phyloP scores from a whole-genome alignment of 441 rosid genomes.

The Erodium texanum region DNA sequence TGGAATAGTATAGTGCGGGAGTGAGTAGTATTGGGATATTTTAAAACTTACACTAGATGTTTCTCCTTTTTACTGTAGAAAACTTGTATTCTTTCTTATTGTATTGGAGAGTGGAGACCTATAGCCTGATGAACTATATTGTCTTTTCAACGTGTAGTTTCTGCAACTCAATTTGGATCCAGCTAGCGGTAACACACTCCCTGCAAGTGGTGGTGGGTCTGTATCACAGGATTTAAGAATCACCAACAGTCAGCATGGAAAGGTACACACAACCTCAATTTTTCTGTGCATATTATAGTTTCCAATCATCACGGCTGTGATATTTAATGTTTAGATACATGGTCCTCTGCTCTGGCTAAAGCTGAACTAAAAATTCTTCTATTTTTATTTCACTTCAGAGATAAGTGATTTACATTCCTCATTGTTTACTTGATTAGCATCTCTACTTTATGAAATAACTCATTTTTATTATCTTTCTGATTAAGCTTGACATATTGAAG shows the following conservation, averaged over 20 bases:
- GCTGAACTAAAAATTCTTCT: neutral
- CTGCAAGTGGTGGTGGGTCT: conserved; percentile 49
- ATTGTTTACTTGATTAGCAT: too few species aligned
- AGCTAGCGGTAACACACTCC: conserved; percentile 68
- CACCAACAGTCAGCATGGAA: conserved; percentile 89
- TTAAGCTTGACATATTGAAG: too few species aligned
- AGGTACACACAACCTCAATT: conserved; percentile 40
- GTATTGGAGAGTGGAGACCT: too few species aligned
- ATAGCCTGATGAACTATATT: too few species aligned
- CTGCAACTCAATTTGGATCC: conserved; percentile 94
- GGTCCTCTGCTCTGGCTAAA: neutral
- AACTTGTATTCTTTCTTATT: too few species aligned
- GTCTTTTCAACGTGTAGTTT: conserved; percentile 26
- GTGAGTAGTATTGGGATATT: too few species aligned
- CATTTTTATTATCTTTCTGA: too few species aligned
- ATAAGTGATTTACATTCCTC: too few species aligned
- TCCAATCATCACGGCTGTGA: neutral
- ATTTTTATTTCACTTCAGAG: neutral
- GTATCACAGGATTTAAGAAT: conserved; percentile 64
- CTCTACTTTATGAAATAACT: too few species aligned
- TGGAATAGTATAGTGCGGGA: too few species aligned
- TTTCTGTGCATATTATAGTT: neutral
- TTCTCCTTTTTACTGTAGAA: too few species aligned
- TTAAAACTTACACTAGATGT: too few species aligned
- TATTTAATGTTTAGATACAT: neutral